Base-by-base conservation (phyloP, 495 filamentous ascomycete species). In the Daldinia vernicosa region DNA sequence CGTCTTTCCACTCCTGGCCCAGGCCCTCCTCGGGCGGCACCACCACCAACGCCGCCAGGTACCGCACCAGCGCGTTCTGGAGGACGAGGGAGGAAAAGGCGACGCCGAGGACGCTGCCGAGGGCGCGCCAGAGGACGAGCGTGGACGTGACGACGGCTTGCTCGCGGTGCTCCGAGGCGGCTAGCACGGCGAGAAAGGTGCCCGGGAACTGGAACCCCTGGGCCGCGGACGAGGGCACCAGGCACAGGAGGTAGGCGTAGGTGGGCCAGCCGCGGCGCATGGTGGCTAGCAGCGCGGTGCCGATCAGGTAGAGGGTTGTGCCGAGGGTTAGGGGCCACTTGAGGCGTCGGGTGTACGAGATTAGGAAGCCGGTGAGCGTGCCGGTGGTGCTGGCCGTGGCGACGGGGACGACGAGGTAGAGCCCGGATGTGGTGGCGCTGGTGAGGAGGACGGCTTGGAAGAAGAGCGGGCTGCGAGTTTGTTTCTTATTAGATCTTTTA, bases 371-470 rank as follows among this genome's bases (percentile, higher is more conserved):
- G 6, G 89, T 88, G 0, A 85, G 79, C 1, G 91, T 85, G 32
- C 89, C 90, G 6, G 86, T 83, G 1, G 79, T 54, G 11, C 90
- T 91, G 39, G 87, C 78, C 0, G 87, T 85, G 12, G 87, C 65
- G 1, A 88, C 87, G 28, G 88, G 87, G 40, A 87, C 80, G 9
- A 92, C 80, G 51, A 95, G 88, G 45, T 90, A 85, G 4, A 93
- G 84, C 11, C 92, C 92, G 0, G 92, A 93, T 17, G 82, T 83
- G 8, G 91, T 91, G 26, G 92, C 89, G 22, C 82, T 86, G 12
- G 90, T 88, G 43, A 93, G 85, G 69, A 92, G 89, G 52, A 93
- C 91, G 30, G 89, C 91, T 77, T 93, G 91, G 80, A 94, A 95
- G 81, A 89, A 95, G 22, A 95, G 80, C 0, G 91, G 92, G 15